Evolutionary conservation across 257 asterid species (phyloP).

Genomic region (Vinca minor): DNA sequence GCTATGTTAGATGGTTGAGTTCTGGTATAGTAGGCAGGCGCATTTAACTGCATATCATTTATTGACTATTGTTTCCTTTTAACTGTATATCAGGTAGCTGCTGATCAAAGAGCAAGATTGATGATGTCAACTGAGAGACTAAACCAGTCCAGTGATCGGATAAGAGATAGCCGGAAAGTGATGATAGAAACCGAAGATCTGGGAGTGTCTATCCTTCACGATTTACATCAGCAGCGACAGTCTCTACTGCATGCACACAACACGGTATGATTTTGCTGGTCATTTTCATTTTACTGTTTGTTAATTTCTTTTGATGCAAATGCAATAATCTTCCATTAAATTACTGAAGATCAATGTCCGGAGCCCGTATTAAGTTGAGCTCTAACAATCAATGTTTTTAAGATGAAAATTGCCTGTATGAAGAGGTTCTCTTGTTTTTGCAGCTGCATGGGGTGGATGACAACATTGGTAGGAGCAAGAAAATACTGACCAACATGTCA

Average conservation of each 20-base stretch:
- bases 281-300: background rate
- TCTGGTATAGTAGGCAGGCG: background rate
- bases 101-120: constrained; percentile 34
- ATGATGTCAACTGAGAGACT: constrained; percentile 38
- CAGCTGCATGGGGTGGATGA: constrained; percentile 87
- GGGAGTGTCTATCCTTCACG: constrained; percentile 34
- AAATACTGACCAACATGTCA: constrained; percentile 57
- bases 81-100: constrained; percentile 18
- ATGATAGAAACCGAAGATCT: constrained; percentile 39
- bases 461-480: constrained; percentile 63
- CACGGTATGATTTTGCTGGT: constrained; percentile 16
- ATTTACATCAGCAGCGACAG: constrained; percentile 33
- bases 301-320: background rate
- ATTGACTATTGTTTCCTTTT: background rate
- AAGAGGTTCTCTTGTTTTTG: constrained; percentile 11
- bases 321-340: too few relatives aligned
- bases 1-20: background rate
- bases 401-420: too few relatives aligned
- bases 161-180: constrained; percentile 28
- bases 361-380: too few relatives aligned
- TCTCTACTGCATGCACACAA: constrained; percentile 32
- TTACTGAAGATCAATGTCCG: background rate
- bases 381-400: too few relatives aligned
- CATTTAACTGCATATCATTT: background rate
- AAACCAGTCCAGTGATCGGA: constrained; percentile 28